Conservation (phyloP, 768 basidiomycete species). For the Pseudohyphozyma bogoriensis region DNA sequence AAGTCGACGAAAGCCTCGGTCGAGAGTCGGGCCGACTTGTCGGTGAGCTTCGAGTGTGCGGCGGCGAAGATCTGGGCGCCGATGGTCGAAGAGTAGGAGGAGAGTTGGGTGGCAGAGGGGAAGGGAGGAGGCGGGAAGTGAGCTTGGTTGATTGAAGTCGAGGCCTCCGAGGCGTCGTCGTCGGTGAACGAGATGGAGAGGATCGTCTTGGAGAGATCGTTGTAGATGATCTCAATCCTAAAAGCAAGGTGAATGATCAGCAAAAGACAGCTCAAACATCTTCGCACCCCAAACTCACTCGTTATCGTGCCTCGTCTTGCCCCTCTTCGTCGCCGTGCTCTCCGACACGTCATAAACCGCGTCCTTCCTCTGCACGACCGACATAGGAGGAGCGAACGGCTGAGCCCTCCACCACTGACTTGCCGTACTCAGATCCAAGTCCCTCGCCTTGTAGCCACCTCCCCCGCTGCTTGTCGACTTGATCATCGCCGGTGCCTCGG, state of each 20-base stretch:
- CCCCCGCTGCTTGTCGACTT: background rate
- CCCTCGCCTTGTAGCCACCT: conserved; percentile 7
- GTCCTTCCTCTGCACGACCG: conserved; percentile 1
- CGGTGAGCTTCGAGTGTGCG: conserved; percentile 10
- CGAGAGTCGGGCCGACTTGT: conserved; percentile 4
- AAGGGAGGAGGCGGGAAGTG: conserved; percentile 5
- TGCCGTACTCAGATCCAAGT: conserved; percentile 8
- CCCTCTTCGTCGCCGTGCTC: background rate
- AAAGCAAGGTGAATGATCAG: background rate
- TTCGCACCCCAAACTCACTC: background rate
- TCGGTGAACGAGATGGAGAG: conserved; percentile 11
- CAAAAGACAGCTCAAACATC: background rate
- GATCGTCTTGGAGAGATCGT: conserved; percentile 10
- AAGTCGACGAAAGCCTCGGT: conserved; percentile 7
- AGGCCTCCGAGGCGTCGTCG: conserved; percentile 10
- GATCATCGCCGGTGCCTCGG: background rate
- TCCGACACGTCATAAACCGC: background rate
- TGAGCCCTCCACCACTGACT: conserved; percentile 13
- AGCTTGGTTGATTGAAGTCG: conserved; percentile 12
- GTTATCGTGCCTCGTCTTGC: conserved; percentile 1
- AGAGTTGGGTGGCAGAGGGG: conserved; percentile 2
- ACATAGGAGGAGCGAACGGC: background rate
- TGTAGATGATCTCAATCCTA: conserved; percentile 16
- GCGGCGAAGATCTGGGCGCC: conserved; percentile 29
- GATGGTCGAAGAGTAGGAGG: conserved; percentile 5